Percentiles rank a stretch among this genome's conserved stretches.
Conservation (phyloP, 2,329 filamentous ascomycete species). For the Pestalotiopsis sp. region DNA sequence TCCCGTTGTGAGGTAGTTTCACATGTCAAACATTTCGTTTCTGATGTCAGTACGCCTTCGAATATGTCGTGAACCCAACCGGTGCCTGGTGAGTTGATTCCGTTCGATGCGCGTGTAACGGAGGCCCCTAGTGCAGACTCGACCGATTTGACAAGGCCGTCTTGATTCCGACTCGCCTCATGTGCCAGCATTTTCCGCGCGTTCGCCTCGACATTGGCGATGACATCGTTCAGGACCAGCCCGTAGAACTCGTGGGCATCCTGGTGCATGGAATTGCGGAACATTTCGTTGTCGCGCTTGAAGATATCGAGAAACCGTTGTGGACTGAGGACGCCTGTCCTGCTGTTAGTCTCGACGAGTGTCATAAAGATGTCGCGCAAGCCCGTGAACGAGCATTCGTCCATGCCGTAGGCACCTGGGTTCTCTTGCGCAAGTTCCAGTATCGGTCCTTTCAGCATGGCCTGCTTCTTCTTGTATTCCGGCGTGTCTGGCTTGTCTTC, state of each 20-base stretch:
- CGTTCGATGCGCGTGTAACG: conserved; percentile 35
- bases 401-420: conserved; percentile 81
- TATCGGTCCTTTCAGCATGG: conserved; percentile 84
- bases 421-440: conserved; percentile 85
- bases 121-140: conserved; percentile 45
- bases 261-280: conserved; percentile 95
- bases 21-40: conserved; percentile 94
- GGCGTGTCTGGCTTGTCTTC: conserved; percentile 95
- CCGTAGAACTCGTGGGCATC: conserved; percentile 98
- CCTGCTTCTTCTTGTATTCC: conserved; percentile 97
- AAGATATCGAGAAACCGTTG: conserved; percentile 93
- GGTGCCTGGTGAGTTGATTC: conserved; percentile 62
- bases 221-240: conserved; percentile 91
- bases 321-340: conserved; percentile 89
- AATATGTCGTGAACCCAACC: conserved; percentile 98
- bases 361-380: conserved; percentile 96
- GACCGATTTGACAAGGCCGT: conserved; percentile 54
- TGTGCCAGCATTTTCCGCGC: conserved; percentile 65
- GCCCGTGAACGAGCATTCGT: conserved; percentile 91
- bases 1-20: conserved; percentile 94
- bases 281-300: conserved; percentile 95
- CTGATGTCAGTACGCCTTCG: conserved; percentile 90
- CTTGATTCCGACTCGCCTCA: conserved; percentile 40
- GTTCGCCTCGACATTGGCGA: conserved; percentile 90
- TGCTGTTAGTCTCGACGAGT: conserved; percentile 76